Base-by-base conservation (phyloP, 2,329 filamentous ascomycete species). In the Dissoconium aciculare region DNA sequence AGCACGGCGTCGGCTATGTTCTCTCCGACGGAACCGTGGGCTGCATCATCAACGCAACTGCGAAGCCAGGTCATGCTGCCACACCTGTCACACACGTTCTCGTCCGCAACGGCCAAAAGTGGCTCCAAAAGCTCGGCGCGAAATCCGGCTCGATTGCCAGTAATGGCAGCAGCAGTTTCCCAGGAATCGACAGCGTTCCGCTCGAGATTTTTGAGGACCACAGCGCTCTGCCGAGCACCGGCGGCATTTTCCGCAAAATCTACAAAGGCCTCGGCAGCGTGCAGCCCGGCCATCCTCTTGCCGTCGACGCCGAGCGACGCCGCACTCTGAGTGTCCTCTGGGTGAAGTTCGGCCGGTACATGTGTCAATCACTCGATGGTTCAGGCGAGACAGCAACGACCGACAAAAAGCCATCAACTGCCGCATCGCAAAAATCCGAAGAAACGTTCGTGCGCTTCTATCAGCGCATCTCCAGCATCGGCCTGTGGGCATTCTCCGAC, bases 1-100 rank as follows among this genome's bases (percentile, higher is more conserved):
- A 84, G 51, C 83, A 84, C 51, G 81, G 81, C 9, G 66, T 89
- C 11, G 81, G 81, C 19, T 89, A 87, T 47, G 82, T 87, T 35
- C 61, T 89, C 32, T 81, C 81, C 38, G 78, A 87, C 41, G 80
- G 81, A 16, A 83, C 74, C 38, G 74, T 85, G 12, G 81, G 80
- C 11, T 84, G 78, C 25, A 56, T 68, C 31, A 55, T 63, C 38
- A 64, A 63, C 32, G 62, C 59, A n/a, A 57, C 57, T 11, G 26
- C 51, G 43, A 57, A 42, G 15, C 27, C 33, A 6, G 31, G 31
- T 4, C 34, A 39, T 11, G 32, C 44, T 13, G 33, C 43, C 9
- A 59, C 75, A 15, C 78, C 78, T 1, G 77, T 80, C 0, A 77
- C 75, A 3, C 78, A 78, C 42, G 67, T 83, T 14, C 66, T 83